These are phyloP conservation scores for Penicillium sp. DNA, from an alignment of 2,329 filamentous ascomycete genomes.

Conservation along the genomic window DNA sequence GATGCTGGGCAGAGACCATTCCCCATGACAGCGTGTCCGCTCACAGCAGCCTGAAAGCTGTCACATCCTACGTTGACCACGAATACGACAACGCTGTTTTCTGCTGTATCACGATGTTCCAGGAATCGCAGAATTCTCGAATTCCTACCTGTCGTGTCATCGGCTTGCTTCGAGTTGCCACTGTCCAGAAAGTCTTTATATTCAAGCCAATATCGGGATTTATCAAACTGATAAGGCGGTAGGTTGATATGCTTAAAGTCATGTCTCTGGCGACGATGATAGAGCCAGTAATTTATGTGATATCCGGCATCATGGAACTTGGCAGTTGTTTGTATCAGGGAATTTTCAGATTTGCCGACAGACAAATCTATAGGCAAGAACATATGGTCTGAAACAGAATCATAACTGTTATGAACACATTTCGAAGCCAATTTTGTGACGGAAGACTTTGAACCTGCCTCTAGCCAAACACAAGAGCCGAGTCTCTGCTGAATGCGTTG, in stretches of 20 bases:
- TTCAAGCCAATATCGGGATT: constrained; percentile 27
- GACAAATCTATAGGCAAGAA: constrained; percentile 13
- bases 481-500: constrained; percentile 16
- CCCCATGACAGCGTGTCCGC: no score
- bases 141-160: no score
- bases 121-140: no score
- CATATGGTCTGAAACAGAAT: no score
- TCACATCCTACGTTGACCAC: background rate
- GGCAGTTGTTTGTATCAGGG: constrained; percentile 3
- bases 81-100: background rate
- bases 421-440: constrained; percentile 27
- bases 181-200: constrained; percentile 5
- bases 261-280: constrained; percentile 20
- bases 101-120: no score
- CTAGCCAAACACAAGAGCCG: constrained; percentile 32
- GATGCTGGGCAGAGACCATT: no score
- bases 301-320: constrained; percentile 17
- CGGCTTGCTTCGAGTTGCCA: no score
- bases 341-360: background rate
- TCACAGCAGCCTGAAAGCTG: background rate
- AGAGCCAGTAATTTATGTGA: constrained; percentile 23
- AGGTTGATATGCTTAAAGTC: constrained; percentile 19
- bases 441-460: constrained; percentile 40
- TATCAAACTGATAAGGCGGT: constrained; percentile 35
- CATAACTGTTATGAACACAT: no score